A percentile compares a stretch with the other conserved stretches of the same genome.
Conservation (phyloP, 202 grass and related monocot species). For the Alloteropsis angusta region DNA sequence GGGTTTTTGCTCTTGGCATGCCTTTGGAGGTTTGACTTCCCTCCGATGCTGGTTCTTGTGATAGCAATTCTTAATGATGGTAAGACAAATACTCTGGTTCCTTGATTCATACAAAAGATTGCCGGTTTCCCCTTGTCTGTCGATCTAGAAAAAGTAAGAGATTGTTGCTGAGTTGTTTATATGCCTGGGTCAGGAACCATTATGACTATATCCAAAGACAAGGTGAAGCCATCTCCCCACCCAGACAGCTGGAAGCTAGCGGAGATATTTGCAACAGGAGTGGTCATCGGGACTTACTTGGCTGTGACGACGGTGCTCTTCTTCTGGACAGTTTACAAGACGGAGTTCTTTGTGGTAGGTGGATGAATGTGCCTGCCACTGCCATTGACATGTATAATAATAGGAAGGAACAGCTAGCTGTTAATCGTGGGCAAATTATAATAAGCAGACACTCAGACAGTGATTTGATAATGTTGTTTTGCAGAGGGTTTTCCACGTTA, state of each 20-base stretch:
- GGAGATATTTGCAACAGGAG: constrained; percentile 73
- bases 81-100: constrained; percentile 21
- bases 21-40: constrained; percentile 64
- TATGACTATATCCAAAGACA: constrained; percentile 79
- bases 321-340: constrained; percentile 52
- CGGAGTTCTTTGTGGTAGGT: constrained; percentile 49
- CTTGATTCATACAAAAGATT: background rate
- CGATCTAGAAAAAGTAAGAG: background rate
- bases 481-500: constrained; percentile 41
- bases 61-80: constrained; percentile 79
- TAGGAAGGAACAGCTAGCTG: background rate
- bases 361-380: background rate
- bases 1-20: constrained; percentile 60
- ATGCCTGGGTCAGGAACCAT: constrained; percentile 45
- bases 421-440: no score
- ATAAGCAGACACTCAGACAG: no score
- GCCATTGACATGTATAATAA: no score
- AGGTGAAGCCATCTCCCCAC: constrained; percentile 59
- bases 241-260: constrained; percentile 71
- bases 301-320: constrained; percentile 56
- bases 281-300: constrained; percentile 56
- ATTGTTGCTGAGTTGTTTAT: background rate
- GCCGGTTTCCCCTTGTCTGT: no score
- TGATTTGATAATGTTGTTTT: background rate
- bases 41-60: constrained; percentile 61